Conservation (phyloP, 805 yeast species). For the Hanseniaspora pseudoguilliermondii region DNA sequence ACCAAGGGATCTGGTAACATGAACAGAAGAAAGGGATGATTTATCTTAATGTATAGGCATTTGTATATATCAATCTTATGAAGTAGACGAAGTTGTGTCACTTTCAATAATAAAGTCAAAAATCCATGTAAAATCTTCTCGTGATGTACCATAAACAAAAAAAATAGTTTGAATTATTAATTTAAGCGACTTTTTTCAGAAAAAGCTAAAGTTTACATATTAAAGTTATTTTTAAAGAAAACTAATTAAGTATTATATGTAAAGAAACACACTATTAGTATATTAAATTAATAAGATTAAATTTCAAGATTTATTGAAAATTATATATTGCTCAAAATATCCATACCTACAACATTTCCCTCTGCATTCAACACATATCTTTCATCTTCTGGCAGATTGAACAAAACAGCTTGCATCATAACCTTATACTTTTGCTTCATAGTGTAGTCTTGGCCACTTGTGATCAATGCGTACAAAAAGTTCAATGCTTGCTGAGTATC, state of each 20-base stretch:
- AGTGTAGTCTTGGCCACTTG: neutral
- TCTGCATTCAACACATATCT: neutral
- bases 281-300: no score
- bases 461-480: neutral
- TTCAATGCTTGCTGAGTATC: conserved; percentile 7
- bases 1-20: conserved; percentile 83
- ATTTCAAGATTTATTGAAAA: no score
- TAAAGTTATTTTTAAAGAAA: no score
- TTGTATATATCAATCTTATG: no score
- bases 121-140: neutral
- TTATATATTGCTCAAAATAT: neutral
- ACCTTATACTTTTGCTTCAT: neutral
- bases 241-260: no score
- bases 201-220: no score
- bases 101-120: no score
- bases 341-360: neutral
- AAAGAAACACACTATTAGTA: no score
- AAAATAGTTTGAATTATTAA: no score
- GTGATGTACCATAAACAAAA: neutral
- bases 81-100: no score
- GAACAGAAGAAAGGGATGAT: conserved; percentile 38
- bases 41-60: neutral
- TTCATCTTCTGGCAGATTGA: neutral
- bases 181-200: no score
- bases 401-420: neutral